phyloP scores from a whole-genome alignment of 495 filamentous ascomycete genomes.

The Xylaria venustula region DNA sequence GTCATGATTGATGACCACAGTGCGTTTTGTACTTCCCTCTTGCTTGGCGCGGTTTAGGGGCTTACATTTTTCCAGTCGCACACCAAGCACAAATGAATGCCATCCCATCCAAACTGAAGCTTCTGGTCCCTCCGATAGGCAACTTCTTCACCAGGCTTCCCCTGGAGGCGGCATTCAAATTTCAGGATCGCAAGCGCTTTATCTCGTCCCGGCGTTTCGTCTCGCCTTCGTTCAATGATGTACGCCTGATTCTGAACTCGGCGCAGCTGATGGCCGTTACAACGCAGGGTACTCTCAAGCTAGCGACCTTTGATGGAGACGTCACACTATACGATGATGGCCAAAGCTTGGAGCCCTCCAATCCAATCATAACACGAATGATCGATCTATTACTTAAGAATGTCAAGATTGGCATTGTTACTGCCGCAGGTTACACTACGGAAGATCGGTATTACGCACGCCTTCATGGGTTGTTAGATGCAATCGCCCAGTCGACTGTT shows the following conservation, averaged over 20 bases:
- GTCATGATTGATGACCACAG: slow-evolving; percentile 89
- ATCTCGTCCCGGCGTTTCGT: slow-evolving; percentile 94
- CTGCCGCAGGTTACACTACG: slow-evolving; percentile 92
- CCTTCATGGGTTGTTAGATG: slow-evolving; percentile 79
- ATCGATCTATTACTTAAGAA: slow-evolving; percentile 58
- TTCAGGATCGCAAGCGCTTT: slow-evolving; percentile 77
- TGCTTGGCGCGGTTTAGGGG: neutral
- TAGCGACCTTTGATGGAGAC: slow-evolving; percentile 96
- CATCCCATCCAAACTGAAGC: slow-evolving; percentile 83
- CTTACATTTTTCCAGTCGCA: slow-evolving; percentile 50
- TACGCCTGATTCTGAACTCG: slow-evolving; percentile 88
- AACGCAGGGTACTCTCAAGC: slow-evolving; percentile 63
- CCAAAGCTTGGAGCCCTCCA: slow-evolving; percentile 66
- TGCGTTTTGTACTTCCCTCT: slow-evolving; percentile 38
- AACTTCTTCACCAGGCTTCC: slow-evolving; percentile 86
- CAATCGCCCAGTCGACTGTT: slow-evolving; percentile 61
- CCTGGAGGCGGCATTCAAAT: slow-evolving; percentile 85
- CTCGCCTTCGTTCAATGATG: slow-evolving; percentile 95
- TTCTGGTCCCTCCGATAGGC: slow-evolving; percentile 86
- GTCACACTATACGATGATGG: slow-evolving; percentile 97
- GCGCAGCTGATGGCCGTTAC: slow-evolving; percentile 88
- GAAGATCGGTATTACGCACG: slow-evolving; percentile 78
- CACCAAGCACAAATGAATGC: slow-evolving; percentile 62
- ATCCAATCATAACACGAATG: slow-evolving; percentile 77
- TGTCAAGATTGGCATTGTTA: slow-evolving; percentile 89